Evolutionary conservation across 306 rosid species (phyloP), one percentile per base, ranked within the genome.

Genomic region (Glycine soja): DNA sequence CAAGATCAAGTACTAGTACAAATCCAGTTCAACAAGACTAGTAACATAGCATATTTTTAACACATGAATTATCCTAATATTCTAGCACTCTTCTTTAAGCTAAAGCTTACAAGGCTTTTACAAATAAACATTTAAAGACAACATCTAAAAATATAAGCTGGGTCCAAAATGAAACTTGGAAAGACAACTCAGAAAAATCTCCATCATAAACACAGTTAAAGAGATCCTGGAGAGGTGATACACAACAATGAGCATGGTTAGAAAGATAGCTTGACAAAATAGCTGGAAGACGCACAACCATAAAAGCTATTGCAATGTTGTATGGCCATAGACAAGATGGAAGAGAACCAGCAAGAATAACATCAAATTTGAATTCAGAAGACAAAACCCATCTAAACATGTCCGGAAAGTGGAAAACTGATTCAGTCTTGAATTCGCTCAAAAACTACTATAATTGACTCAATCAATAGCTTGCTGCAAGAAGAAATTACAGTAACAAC

Each of bases 401-500:
- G 51, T 75, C 36, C 1, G 70, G 14, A 43, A 24, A 43, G 70
- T 42, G n/a, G 63, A 74, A 51, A 53, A 74, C 19, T 57, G 45
- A 74, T 43, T 24, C 7, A 16, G 78, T 38, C 45, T 42, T 40
- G 13, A 74, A 56, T 10, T 73, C 7, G n/a, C n/a, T 52, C 4
- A 10, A 73, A n/a, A 72, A 36, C 51, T 6, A n/a, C 5, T 8
- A 14, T 36, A 53, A 53, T 52, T 43, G 18, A 53, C 59, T 24
- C 30, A 24, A 24, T 24, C 30, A 24, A 24, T 7, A 53, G 64
- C 36, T 53, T 36, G 64, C 12, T 3, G 40, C 53, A 42, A 64
- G 45, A 74, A 74, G 18, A 58, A 19, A 58, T 19, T 19, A 75
- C 75, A 58, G 57, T 12, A 58, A 74, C 8, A 7, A 15, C 79